Evolutionary conservation across 169 alveolate genomes (phyloP).

Genomic region (Besnoitia besnoiti): DNA sequence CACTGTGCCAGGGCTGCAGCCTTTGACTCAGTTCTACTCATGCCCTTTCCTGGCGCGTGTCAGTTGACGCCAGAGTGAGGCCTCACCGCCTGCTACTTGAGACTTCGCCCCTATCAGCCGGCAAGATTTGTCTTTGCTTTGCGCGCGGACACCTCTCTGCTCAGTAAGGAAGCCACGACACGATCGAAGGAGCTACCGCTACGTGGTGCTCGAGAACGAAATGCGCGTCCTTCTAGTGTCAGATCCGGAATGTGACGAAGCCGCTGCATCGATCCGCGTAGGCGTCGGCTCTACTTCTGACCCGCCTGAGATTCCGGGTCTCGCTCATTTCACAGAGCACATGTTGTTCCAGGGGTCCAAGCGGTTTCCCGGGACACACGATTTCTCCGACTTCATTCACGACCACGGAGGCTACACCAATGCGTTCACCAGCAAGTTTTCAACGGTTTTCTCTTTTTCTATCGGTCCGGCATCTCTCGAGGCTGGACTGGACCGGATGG

Average conservation of each 20-base stretch:
- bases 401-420: constrained; percentile 27
- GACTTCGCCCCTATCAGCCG: too few species aligned
- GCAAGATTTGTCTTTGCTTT: background rate
- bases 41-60: too few species aligned
- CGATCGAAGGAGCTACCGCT: constrained; percentile 51
- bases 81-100: too few species aligned
- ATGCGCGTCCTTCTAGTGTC: constrained; percentile 74
- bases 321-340: constrained; percentile 94
- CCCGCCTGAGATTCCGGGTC: constrained; percentile 85
- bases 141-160: background rate
- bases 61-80: too few species aligned
- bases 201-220: constrained; percentile 69
- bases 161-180: constrained; percentile 26
- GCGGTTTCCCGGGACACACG: constrained; percentile 3
- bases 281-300: constrained; percentile 84
- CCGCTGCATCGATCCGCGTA: constrained; percentile 81
- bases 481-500: background rate
- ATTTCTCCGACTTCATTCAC: constrained; percentile 44
- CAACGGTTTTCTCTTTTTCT: constrained; percentile 39
- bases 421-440: constrained; percentile 42
- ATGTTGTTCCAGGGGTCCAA: constrained; percentile 87
- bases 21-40: too few species aligned
- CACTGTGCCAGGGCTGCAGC: too few species aligned
- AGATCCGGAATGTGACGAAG: constrained; percentile 79
- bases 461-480: background rate